These are phyloP conservation scores for Starmerella potacharoeniae DNA, from an alignment of 805 yeast species.

Conservation along the genomic window DNA sequence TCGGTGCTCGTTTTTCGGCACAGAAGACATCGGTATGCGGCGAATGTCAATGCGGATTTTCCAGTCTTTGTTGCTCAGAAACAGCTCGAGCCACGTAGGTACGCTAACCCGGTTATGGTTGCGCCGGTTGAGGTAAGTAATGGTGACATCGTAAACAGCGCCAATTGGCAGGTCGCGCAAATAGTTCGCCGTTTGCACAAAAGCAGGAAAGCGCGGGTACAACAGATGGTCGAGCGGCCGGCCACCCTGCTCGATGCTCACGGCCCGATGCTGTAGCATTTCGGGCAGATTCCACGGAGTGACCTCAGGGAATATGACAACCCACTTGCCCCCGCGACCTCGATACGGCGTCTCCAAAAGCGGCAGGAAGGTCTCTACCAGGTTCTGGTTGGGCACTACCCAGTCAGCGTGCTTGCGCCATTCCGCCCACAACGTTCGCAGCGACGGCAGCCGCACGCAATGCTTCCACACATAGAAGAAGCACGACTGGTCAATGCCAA, in stretches of 20 bases:
- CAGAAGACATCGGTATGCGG: conserved; percentile 4
- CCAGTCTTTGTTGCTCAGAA: conserved; percentile 16
- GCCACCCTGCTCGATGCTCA: conserved; percentile 47
- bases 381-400: conserved; percentile 16
- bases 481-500: conserved; percentile 29
- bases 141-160: conserved; percentile 44
- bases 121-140: conserved; percentile 31
- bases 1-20: conserved; percentile 20
- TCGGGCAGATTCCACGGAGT: conserved; percentile 30
- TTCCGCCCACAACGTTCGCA: conserved; percentile 12
- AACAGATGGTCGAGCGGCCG: conserved; percentile 50
- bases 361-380: conserved; percentile 13
- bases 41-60: conserved; percentile 15
- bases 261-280: conserved; percentile 39
- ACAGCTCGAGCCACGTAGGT: conserved; percentile 10
- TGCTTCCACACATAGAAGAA: conserved; percentile 30
- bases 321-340: conserved; percentile 31
- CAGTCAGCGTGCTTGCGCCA: conserved; percentile 25
- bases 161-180: conserved; percentile 23
- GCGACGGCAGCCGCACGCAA: conserved; percentile 21
- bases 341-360: conserved; percentile 15
- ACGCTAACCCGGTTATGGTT: neutral
- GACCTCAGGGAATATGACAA: conserved; percentile 77
- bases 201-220: conserved; percentile 56
- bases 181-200: conserved; percentile 23